Evolutionary conservation across 305 asterid species (phyloP), one percentile per base, ranked within the genome.

Genomic region (Fraxinus floribunda): DNA sequence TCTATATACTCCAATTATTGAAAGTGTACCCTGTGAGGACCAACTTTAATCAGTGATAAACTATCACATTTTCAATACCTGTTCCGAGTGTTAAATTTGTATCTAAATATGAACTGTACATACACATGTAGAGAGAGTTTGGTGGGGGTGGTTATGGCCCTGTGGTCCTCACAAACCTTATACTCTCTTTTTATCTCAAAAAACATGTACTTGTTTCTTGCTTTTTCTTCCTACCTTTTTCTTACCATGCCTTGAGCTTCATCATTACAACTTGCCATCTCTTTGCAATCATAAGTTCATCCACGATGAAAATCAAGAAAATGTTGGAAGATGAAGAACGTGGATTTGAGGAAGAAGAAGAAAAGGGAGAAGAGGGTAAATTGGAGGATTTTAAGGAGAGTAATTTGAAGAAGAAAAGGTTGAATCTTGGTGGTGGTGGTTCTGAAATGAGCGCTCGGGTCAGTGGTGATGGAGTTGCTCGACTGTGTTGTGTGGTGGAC

Each of bases 401-500:
- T 73, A 71, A 75, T n/a, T 75, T 85, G 86, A 86, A 84, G 90
- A 87, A 80, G 80, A 86, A 84, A 73, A 86, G 38, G 72, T 18
- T 78, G 79, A 85, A 85, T 84, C 79, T 88, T 78, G 86, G 64
- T 41, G 84, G 82, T 34, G 86, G 52, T 41, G 52, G 84, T 11
- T 41, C 83, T 0, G 79, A 81, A 11, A 72, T 79, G 55, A 77
- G 36, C 55, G 39, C 41, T 15, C 41, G 60, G 6, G 78, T 5
- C 15, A 79, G 36, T 34, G 36, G 36, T 35, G 39, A 87, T 1
- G 90, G 87, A 78, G 80, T 9, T 78, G 75, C 72, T 3, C 75
- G 32, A 18, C 20, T 10, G 29, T 39, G 64, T 34, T 92, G 94
- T 64, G 78, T 84, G 82, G 95, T 88, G 81, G 92, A 90, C 72